Evolutionary conservation across 768 basidiomycete genomes (phyloP).

Genomic region (Phlebiopsis gigantea): DNA sequence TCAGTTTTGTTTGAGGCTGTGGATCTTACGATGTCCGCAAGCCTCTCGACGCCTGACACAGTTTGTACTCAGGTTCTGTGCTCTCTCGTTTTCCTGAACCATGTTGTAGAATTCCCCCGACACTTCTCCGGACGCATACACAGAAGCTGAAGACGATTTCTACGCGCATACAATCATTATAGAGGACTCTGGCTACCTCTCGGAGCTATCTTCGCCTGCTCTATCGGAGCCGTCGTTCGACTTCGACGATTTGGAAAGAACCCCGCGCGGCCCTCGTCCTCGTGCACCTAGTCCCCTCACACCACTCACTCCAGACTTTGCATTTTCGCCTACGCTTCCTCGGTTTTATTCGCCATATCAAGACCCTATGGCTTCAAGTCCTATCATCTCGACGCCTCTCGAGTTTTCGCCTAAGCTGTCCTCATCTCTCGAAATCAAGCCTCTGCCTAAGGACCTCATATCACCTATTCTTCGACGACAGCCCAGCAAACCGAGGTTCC

Average conservation of each 20-base stretch:
- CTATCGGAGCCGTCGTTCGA: background rate
- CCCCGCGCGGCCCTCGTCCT: slow-evolving; percentile 1
- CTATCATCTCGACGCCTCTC: background rate
- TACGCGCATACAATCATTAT: background rate
- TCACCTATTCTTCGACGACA: background rate
- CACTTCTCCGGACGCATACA: background rate
- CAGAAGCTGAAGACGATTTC: background rate
- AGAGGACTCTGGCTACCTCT: background rate
- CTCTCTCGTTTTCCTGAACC: background rate
- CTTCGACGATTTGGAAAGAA: background rate
- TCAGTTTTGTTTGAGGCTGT: background rate
- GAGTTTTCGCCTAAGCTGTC: background rate
- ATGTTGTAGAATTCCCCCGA: background rate
- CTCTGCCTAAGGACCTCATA: background rate
- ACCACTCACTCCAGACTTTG: background rate
- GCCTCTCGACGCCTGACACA: background rate
- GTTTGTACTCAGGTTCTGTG: background rate
- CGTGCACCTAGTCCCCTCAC: slow-evolving; percentile 4
- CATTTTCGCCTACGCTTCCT: background rate
- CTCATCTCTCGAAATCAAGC: background rate
- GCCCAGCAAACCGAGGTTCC: background rate
- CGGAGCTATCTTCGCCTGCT: background rate
- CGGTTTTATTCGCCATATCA: background rate
- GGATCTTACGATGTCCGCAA: background rate
- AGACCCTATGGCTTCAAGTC: background rate